Base-by-base conservation (phyloP, 2,329 filamentous ascomycete genomes). In the Clarireedia sp. region DNA sequence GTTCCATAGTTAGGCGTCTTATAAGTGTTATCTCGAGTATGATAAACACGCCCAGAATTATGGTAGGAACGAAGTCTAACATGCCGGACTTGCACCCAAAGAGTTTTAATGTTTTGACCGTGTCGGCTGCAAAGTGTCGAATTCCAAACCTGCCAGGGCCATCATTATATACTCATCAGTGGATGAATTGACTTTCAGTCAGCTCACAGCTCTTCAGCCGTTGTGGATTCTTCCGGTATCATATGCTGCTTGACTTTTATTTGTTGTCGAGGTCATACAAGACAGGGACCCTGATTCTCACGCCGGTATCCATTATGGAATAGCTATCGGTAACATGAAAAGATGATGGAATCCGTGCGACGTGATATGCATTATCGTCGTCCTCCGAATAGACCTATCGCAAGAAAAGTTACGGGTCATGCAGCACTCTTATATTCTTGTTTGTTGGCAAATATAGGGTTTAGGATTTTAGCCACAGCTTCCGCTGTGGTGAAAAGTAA, bases 401-500 rank as follows among this genome's bases (percentile, higher is more conserved):
- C 17, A 19, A 5, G 1, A 9, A 7, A 36, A 17, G 43, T 14
- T 23, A 5, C 19, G 7, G 10, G n/a, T 43, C 19, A 49, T 29
- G 52, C 26, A 29, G 33, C 5, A 17, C 23, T 14, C 12, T 23
- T 16, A 33, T 17, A 5, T 6, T 41, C 38, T 17, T 24, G 45
- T 8, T 36, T 17, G 41, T 24, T 3, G 5, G 48, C 51, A 33
- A 60, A 54, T 3, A 60, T 58, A 16, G 59, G 59, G 41, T 54
- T 59, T 24, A 60, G 33, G 21, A 60, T 43, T 26, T 62, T 60
- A 3, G 54, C 23, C 21, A 62, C 44, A 29, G 58, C 57, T 53
- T 62, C 60, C 6, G 59, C 60, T 0, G 57, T 62, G 8, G 60
- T 62, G 47, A 60, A 62, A 24, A 62, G 56, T 17, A 62, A 55